A percentile compares a stretch with the other conserved stretches of the same genome.
Conservation (phyloP, 768 basidiomycete genomes). For the Lentinula detonsa region DNA sequence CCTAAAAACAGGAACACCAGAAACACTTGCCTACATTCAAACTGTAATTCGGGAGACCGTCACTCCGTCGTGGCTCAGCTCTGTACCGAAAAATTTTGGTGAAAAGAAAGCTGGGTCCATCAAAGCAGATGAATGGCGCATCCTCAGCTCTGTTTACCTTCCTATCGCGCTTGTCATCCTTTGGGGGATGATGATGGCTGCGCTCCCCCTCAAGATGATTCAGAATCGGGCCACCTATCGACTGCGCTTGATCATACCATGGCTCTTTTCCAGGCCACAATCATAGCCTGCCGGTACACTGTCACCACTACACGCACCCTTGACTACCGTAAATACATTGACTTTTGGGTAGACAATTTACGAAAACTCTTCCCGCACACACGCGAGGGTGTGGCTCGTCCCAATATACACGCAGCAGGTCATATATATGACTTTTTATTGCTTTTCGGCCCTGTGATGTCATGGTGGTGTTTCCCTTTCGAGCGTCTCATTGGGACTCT, state of each 20-base stretch:
- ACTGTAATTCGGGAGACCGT: constrained; percentile 16
- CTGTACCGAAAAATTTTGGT: constrained; percentile 22
- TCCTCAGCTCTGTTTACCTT: constrained; percentile 21
- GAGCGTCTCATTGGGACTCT: constrained; percentile 29
- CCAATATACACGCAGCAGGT: constrained; percentile 24
- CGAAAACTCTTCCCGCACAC: constrained; percentile 12
- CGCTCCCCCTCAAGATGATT: neutral
- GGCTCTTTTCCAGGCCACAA: constrained; percentile 16
- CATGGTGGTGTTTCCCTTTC: constrained; percentile 35
- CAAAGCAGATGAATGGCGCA: constrained; percentile 32
- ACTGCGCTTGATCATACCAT: constrained; percentile 18
- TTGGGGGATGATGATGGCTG: constrained; percentile 15
- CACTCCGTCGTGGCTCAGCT: constrained; percentile 20
- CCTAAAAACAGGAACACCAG: neutral
- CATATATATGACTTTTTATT: constrained; percentile 23
- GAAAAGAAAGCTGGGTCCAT: constrained; percentile 23
- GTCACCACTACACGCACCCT: constrained; percentile 1
- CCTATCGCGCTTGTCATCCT: constrained; percentile 26
- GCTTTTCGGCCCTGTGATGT: neutral
- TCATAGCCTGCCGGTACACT: constrained; percentile 10
- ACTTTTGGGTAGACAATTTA: constrained; percentile 9
- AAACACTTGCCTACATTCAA: constrained; percentile 13
- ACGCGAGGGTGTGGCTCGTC: constrained; percentile 3
- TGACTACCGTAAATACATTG: constrained; percentile 7
- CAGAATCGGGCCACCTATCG: neutral